A percentile compares a stretch with the other conserved stretches of the same genome.
Evolutionary conservation across 1,284 basidiomycete species (phyloP).

Genomic region (Trichosporon asahii): DNA sequence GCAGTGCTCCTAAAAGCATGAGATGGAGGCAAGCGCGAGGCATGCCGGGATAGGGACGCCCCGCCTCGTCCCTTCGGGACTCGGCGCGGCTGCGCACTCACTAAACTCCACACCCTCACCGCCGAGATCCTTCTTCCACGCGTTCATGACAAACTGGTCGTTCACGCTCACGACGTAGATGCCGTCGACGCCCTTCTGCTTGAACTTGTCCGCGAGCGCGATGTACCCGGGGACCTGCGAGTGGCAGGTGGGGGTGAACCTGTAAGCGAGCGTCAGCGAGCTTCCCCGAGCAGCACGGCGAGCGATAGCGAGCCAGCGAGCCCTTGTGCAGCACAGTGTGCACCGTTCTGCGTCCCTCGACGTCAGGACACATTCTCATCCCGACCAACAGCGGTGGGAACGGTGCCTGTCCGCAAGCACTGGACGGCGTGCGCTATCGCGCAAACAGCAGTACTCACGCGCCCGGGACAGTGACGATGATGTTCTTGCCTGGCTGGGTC

Average conservation of each 20-base stretch:
- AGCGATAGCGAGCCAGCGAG: no score
- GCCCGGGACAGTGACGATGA: slow-evolving; percentile 59
- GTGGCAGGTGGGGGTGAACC: slow-evolving; percentile 60
- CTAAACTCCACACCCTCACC: slow-evolving; percentile 42
- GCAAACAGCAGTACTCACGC: slow-evolving; percentile 30
- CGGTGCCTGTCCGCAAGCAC: not conserved
- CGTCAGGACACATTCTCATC: no score
- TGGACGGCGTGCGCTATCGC: not conserved
- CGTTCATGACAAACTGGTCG: slow-evolving; percentile 61
- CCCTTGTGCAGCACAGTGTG: no score
- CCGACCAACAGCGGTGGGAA: no score
- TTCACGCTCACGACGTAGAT: slow-evolving; percentile 69
- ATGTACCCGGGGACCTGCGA: slow-evolving; percentile 67
- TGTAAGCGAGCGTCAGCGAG: slow-evolving; percentile 19
- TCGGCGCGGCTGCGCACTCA: no score
- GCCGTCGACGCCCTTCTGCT: slow-evolving; percentile 64
- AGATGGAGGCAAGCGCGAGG: no score
- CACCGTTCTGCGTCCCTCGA: no score
- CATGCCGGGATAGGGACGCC: no score
- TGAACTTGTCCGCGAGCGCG: slow-evolving; percentile 61
- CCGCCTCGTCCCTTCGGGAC: no score
- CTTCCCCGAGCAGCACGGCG: no score
- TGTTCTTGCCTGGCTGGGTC: slow-evolving; percentile 62
- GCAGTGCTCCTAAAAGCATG: no score
- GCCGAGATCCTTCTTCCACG: slow-evolving; percentile 68